Conservation (phyloP, 1,139 yeast species). For the Kurtzmaniella natalensis region DNA sequence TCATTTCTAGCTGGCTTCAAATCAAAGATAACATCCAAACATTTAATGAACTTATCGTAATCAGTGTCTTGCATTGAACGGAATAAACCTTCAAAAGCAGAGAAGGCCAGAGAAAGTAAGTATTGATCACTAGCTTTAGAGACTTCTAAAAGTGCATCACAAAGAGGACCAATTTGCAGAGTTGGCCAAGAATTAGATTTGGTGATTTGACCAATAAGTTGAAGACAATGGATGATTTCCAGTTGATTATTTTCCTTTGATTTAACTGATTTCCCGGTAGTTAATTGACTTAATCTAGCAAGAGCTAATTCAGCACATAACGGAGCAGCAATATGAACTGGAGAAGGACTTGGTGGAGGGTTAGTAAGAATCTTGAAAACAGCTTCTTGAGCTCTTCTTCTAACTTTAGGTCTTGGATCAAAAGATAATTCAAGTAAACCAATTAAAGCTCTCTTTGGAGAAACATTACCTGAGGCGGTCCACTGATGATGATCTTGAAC, state of each 20-base stretch:
- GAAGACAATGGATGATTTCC: conserved; percentile 70
- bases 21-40: conserved; percentile 69
- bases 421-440: conserved; percentile 77
- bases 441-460: conserved; percentile 77
- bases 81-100: conserved; percentile 83
- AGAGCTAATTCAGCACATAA: conserved; percentile 68
- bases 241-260: conserved; percentile 43
- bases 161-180: conserved; percentile 60
- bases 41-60: conserved; percentile 55
- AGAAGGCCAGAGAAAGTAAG: conserved; percentile 74
- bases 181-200: conserved; percentile 81
- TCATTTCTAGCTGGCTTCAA: conserved; percentile 81
- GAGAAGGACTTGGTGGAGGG: conserved; percentile 81
- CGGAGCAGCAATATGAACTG: conserved; percentile 71
- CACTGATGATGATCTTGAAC: conserved; percentile 83
- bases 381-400: conserved; percentile 93
- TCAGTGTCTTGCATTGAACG: conserved; percentile 68
- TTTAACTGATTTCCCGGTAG: conserved; percentile 21
- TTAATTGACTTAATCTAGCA: conserved; percentile 35
- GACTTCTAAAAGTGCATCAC: conserved; percentile 70
- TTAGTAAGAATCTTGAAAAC: conserved; percentile 54
- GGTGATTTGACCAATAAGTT: conserved; percentile 65
- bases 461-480: conserved; percentile 50
- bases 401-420: conserved; percentile 91
- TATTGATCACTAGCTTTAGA: conserved; percentile 83